These are phyloP conservation scores for Cynara cardunculus DNA, from an alignment of 129 eudicot species.

Conservation along the genomic window DNA sequence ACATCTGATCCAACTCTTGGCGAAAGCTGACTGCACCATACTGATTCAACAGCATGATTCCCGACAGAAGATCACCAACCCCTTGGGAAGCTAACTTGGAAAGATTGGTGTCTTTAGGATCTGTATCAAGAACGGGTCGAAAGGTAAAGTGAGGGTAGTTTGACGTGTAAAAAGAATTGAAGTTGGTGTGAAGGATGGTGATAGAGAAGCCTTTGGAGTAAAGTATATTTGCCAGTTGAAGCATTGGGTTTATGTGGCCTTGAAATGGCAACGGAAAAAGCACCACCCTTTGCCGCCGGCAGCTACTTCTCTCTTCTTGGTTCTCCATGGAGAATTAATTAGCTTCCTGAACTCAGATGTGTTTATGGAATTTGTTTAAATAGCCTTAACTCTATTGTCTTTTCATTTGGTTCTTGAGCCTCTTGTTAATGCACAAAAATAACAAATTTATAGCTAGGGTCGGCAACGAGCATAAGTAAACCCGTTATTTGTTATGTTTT, in stretches of 20 bases:
- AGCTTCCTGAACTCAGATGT: neutral
- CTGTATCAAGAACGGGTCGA: slow-evolving; percentile 29
- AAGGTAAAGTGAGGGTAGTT: slow-evolving; percentile 50
- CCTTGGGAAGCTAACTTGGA: slow-evolving; percentile 11
- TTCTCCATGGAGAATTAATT: slow-evolving; percentile 3
- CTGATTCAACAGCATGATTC: slow-evolving; percentile 24
- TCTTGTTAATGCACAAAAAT: neutral
- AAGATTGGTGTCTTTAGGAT: slow-evolving; percentile 4
- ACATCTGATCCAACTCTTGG: slow-evolving; percentile 24
- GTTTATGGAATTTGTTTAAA: neutral
- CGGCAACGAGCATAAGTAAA: no score
- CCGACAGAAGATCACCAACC: slow-evolving; percentile 5
- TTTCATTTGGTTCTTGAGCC: neutral
- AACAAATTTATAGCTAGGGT: no score
- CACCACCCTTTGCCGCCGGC: slow-evolving; percentile 25
- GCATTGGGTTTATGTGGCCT: slow-evolving; percentile 73
- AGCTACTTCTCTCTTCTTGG: neutral
- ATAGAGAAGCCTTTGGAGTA: slow-evolving; percentile 57
- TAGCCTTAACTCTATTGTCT: neutral
- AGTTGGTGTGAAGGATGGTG: slow-evolving; percentile 51
- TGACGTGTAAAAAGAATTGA: slow-evolving; percentile 40
- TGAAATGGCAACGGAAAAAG: slow-evolving; percentile 54
- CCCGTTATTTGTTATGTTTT: no score
- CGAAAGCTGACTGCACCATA: slow-evolving; percentile 32
- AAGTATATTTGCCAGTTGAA: slow-evolving; percentile 57